phyloP scores from a whole-genome alignment of 2,329 filamentous ascomycete genomes.

The Trichophyton simii region DNA sequence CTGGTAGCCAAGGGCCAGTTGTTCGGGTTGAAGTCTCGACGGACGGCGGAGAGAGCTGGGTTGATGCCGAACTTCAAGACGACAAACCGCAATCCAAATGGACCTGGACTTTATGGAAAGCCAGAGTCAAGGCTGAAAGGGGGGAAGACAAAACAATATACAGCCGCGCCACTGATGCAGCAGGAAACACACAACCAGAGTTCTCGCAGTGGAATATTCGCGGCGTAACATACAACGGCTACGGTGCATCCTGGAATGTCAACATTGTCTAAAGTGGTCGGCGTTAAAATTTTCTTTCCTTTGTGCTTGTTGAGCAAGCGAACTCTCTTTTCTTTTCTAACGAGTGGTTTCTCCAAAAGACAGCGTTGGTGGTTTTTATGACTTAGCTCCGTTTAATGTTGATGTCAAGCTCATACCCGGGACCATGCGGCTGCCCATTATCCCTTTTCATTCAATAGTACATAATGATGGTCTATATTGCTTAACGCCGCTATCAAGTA shows the following conservation, averaged over 20 bases:
- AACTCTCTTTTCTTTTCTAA: not conserved
- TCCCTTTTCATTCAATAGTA: not conserved
- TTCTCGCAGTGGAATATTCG: slow-evolving; percentile 45
- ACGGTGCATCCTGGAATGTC: slow-evolving; percentile 41
- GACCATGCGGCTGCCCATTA: not conserved
- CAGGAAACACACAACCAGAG: slow-evolving; percentile 40
- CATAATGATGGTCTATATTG: not conserved
- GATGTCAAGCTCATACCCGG: not conserved
- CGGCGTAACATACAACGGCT: slow-evolving; percentile 50
- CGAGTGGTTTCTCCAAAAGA: not conserved
- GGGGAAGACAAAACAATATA: slow-evolving; percentile 36
- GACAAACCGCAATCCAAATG: slow-evolving; percentile 31
- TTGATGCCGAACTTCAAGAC: slow-evolving; percentile 32
- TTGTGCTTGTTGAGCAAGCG: not conserved
- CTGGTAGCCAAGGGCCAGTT: slow-evolving; percentile 42
- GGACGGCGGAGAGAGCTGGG: slow-evolving; percentile 41
- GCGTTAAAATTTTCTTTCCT: not conserved
- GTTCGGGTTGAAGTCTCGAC: slow-evolving; percentile 41
- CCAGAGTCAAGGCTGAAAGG: slow-evolving; percentile 26
- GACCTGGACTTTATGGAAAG: slow-evolving; percentile 47
- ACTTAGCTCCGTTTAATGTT: not conserved
- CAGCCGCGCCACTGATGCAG: slow-evolving; percentile 43
- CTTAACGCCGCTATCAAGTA: not conserved
- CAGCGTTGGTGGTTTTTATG: not conserved
- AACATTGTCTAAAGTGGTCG: slow-evolving; percentile 24